Conservation (phyloP, 1,284 basidiomycete genomes). For the Tylopilus orsonianus region DNA sequence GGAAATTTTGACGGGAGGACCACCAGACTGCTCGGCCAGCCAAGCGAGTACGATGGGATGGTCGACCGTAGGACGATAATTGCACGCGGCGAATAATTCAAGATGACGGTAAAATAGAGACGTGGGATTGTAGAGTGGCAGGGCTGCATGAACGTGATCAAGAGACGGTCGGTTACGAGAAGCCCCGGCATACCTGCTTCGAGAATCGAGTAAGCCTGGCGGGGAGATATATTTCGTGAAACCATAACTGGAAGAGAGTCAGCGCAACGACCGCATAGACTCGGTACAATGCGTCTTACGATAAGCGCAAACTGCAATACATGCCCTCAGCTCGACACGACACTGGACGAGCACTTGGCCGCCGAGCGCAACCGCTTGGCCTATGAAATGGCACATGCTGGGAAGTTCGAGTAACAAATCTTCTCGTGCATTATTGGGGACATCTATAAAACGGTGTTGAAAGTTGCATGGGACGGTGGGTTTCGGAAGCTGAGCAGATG, state of each 20-base stretch:
- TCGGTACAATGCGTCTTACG: slow-evolving; percentile 39
- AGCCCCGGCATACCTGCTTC: slow-evolving; percentile 40
- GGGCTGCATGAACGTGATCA: slow-evolving; percentile 34
- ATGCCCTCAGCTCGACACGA: slow-evolving; percentile 48
- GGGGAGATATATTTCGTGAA: slow-evolving; percentile 33
- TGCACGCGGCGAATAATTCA: slow-evolving; percentile 47
- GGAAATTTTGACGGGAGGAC: slow-evolving; percentile 10
- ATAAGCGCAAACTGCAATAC: slow-evolving; percentile 64
- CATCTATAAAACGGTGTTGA: slow-evolving; percentile 41
- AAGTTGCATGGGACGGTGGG: slow-evolving; percentile 33
- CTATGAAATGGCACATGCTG: slow-evolving; percentile 43
- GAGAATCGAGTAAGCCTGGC: slow-evolving; percentile 39
- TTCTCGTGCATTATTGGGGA: slow-evolving; percentile 38
- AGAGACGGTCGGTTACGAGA: not conserved
- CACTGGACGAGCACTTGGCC: slow-evolving; percentile 69
- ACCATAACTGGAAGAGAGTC: slow-evolving; percentile 39
- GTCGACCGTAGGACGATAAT: slow-evolving; percentile 39
- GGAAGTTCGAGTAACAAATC: slow-evolving; percentile 45
- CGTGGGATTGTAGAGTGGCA: slow-evolving; percentile 58
- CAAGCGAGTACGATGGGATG: slow-evolving; percentile 42
- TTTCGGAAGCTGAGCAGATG: slow-evolving; percentile 43
- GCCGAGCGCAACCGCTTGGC: slow-evolving; percentile 37
- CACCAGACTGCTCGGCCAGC: slow-evolving; percentile 34
- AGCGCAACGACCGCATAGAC: slow-evolving; percentile 16
- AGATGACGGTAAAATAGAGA: slow-evolving; percentile 47